phyloP scores from a whole-genome alignment of 495 filamentous ascomycete species.

The Penicillium longicatenatum region DNA sequence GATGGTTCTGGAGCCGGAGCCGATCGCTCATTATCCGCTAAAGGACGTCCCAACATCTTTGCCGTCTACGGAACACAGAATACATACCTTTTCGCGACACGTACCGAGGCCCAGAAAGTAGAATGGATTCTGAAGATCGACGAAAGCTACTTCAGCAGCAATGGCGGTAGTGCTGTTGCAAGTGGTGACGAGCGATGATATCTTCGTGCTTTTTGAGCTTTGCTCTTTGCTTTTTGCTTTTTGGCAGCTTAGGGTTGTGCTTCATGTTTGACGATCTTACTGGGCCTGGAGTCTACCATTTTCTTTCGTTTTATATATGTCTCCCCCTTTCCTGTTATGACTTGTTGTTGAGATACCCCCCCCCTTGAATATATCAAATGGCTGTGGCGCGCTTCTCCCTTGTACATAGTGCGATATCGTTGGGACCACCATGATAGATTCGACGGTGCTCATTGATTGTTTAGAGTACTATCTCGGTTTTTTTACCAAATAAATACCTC shows the following conservation, averaged over 20 bases:
- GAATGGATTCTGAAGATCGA: slow-evolving; percentile 91
- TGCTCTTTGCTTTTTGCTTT: neutral
- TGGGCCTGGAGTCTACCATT: slow-evolving; percentile 19
- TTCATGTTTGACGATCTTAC: slow-evolving; percentile 32
- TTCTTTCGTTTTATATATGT: slow-evolving; percentile 18
- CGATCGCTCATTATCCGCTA: slow-evolving; percentile 43
- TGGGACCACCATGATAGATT: slow-evolving; percentile 31
- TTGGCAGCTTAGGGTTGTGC: neutral
- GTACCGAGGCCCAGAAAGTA: slow-evolving; percentile 83
- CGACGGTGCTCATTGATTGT: slow-evolving; percentile 20
- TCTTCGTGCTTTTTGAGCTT: neutral
- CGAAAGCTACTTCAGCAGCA: slow-evolving; percentile 55
- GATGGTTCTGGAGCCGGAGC: slow-evolving; percentile 42
- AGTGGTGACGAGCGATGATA: slow-evolving; percentile 25
- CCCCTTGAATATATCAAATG: slow-evolving; percentile 41
- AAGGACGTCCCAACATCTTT: slow-evolving; percentile 72
- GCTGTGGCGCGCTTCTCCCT: slow-evolving; percentile 33
- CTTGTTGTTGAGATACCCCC: slow-evolving; percentile 38
- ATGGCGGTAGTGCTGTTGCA: slow-evolving; percentile 29
- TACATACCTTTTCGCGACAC: slow-evolving; percentile 89
- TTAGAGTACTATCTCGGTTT: slow-evolving; percentile 14
- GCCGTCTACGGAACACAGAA: slow-evolving; percentile 92
- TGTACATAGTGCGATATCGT: slow-evolving; percentile 45
- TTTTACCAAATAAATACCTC: neutral
- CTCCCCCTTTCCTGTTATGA: slow-evolving; percentile 20